A percentile compares a stretch with the other conserved stretches of the same genome.
These are phyloP conservation scores for Blumeriella jaapii DNA, from an alignment of 2,329 filamentous ascomycete species.

Conservation along the genomic window DNA sequence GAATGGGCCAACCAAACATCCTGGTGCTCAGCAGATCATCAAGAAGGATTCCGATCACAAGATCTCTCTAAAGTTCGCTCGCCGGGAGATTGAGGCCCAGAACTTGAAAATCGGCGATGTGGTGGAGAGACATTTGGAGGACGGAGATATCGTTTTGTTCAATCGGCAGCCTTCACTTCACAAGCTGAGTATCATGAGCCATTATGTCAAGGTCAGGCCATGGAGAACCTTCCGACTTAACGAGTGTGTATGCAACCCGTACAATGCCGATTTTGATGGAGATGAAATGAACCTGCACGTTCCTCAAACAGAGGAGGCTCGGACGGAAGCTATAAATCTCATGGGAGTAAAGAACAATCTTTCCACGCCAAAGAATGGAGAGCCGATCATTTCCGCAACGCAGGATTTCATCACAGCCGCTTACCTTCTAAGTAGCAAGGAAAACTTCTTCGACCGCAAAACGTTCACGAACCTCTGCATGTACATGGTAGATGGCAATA, in stretches of 20 bases:
- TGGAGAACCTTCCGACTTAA: conserved; percentile 96
- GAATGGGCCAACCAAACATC: conserved; percentile 70
- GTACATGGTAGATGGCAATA: conserved; percentile 80
- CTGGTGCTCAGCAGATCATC: conserved; percentile 74
- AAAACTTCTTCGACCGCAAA: conserved; percentile 81
- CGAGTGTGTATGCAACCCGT: conserved; percentile 95
- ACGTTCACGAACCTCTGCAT: conserved; percentile 83
- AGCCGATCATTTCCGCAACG: conserved; percentile 96
- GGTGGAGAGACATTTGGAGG: conserved; percentile 88
- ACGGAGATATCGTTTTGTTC: conserved; percentile 93
- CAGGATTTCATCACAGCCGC: conserved; percentile 98
- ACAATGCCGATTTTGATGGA: conserved; percentile 98
- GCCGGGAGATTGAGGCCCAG: conserved; percentile 58
- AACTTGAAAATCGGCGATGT: conserved; percentile 72
- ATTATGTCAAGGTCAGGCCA: conserved; percentile 83
- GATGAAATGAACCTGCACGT: conserved; percentile 99
- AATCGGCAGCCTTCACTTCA: conserved; percentile 96
- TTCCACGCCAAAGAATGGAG: conserved; percentile 91
- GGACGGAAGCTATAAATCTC: conserved; percentile 85
- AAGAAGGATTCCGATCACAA: conserved; percentile 61
- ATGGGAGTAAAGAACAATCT: conserved; percentile 99
- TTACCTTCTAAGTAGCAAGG: conserved; percentile 83
- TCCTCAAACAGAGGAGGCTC: conserved; percentile 91
- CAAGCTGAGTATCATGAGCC: conserved; percentile 96
- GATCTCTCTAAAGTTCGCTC: conserved; percentile 64